Evolutionary conservation across 768 basidiomycete genomes (phyloP), one percentile per base, ranked within the genome.

Genomic region (Dacryopinax primogenitus): DNA sequence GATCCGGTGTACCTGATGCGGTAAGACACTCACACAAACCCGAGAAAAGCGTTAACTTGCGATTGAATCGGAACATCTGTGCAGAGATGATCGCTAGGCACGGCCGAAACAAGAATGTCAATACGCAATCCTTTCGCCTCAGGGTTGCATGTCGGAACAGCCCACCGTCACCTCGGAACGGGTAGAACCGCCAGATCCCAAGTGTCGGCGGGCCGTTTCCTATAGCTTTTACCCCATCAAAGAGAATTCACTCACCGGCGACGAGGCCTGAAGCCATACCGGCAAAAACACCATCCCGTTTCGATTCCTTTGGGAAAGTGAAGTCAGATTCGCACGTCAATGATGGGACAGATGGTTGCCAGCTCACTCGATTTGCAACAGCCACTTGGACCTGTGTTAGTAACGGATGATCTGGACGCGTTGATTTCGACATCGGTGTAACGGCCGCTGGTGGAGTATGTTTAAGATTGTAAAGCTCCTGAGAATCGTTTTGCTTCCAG

Each of bases 41-140:
- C 26, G 51, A 58, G 26, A 58, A 58, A 26, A 32, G 3, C 3
- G 51, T 58, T 30, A 58, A 18, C 51, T 58, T 58, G 51, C 51
- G 51, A 58, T 58, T 58, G 13, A 58, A 58, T 15, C 51, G 51
- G 51, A 58, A 58, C 26, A 58, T 58, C 30, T 32, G 23, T 23
- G 51, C 51, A 6, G 51, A 58, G 12, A 58, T 58, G 51, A 58
- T 58, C 13, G 51, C 51, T 58, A 58, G 51, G 51, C 51, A 32
- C 51, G 30, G 51, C 51, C 51, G 51, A 15, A 58, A 32, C 23
- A 58, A 7, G 26, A 23, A 58, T 58, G 51, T 58, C 51, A 58
- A 30, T 18, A 30, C 41, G 18, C 41, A 23, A 44, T 15, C 45
- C 23, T 13, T 58, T 30, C 21, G 23, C 32, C 51, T 28, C 37